Conservation (phyloP, 176 grass and related monocot species). For the Triticum urartu region DNA sequence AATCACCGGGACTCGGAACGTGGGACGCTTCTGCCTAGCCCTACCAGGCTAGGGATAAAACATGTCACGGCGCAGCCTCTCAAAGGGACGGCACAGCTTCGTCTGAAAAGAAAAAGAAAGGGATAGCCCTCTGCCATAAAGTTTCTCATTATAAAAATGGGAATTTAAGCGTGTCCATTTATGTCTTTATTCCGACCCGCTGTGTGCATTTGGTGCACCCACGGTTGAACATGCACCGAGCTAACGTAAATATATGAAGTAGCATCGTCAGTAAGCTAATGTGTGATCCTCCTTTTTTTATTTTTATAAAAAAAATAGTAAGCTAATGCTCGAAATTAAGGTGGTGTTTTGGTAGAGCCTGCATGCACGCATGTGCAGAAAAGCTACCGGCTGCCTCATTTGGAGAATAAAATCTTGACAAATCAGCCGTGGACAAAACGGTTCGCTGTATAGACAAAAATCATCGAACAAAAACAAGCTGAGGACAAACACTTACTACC, state of each 20-base stretch:
- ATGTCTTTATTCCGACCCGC: neutral
- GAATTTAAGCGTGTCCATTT: neutral
- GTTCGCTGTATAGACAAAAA: neutral
- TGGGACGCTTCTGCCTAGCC: neutral
- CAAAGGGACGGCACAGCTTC: neutral
- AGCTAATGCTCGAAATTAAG: neutral
- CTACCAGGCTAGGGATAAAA: neutral
- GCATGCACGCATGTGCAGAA: constrained; percentile 2
- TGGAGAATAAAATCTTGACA: constrained; percentile 30
- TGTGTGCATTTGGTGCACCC: neutral
- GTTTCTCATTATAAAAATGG: neutral
- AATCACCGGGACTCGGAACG: constrained; percentile 20
- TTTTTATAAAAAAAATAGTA: neutral
- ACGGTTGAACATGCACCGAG: neutral
- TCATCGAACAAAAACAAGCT: neutral
- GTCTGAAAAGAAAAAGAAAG: neutral
- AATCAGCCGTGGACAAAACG: neutral
- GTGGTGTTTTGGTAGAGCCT: neutral
- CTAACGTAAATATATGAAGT: neutral
- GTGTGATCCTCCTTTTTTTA: too few species aligned
- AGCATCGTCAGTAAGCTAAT: neutral
- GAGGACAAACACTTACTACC: too few species aligned
- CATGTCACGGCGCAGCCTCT: neutral
- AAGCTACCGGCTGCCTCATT: neutral
- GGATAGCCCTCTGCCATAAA: neutral